Base-by-base conservation (phyloP, 2,329 filamentous ascomycete genomes). In the Ophiostoma ips region DNA sequence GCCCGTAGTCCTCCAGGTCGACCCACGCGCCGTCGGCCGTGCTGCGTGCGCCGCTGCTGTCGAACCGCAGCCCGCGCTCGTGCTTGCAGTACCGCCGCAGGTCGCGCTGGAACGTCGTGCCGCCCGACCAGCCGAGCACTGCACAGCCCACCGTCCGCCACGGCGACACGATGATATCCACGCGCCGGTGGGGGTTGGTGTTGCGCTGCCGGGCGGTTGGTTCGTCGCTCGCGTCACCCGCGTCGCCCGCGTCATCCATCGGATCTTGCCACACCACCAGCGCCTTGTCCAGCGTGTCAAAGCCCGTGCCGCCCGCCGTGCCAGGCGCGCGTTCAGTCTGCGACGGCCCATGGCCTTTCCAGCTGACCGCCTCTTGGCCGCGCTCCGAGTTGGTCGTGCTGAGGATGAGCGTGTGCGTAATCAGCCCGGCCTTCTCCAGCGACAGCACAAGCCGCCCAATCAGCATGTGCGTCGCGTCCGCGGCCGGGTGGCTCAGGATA, bases 101-200 rank as follows among this genome's bases (percentile, higher is more conserved):
- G 63, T 96, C 92, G 21, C 90, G 72, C 68, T 95, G 79, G 57
- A 95, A 96, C 0, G 88, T 95, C 0, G 83, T 94, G 1, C 81
- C 90, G 1, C 88, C 86, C 15, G 78, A 83, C 92, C 90, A 96
- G 2, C 88, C 89, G 16, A 90, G 68, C 4, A 96, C 74, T 0
- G 89, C 90, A 58, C 88, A 95, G 0, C 92, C 90, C 0, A 85
- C 80, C 0, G 87, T 94, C 50, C 81, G 82, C 86, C 90, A 95
- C 0, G 89, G 87, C 19, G 79, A 81, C 54, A 96, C 72, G 56
- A 96, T 90, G 52, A 96, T 95, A 61, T 96, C 90, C 1, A 96
- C 89, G 43, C 90, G 75, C 18, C 88, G 78, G 61, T 95, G 90
- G 1, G 76, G 73, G 57, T 87, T 87, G 0, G 79, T 74, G 53